These are phyloP conservation scores for Cystobasidium ongulense DNA, from an alignment of 768 basidiomycete genomes.

Conservation along the genomic window DNA sequence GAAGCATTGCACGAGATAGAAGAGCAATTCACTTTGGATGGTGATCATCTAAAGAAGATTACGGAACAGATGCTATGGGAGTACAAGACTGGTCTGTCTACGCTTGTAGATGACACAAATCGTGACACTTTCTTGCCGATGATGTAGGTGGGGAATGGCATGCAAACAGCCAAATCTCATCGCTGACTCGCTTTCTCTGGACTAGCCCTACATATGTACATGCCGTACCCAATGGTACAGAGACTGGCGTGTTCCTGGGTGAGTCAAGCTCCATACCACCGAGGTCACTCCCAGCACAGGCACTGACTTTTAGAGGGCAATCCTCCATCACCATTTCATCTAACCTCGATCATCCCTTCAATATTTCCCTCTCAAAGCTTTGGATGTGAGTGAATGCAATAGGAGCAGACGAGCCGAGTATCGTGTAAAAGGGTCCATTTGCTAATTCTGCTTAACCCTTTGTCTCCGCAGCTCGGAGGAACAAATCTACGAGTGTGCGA, in stretches of 20 bases:
- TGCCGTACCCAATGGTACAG: constrained; percentile 86
- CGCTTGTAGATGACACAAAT: constrained; percentile 50
- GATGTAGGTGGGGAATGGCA: constrained; percentile 54
- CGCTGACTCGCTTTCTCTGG: background rate
- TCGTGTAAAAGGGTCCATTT: too few relatives aligned
- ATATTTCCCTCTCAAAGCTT: background rate
- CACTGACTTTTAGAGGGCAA: background rate
- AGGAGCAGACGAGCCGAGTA: background rate
- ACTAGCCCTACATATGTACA: constrained; percentile 87
- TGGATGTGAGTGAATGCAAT: constrained; percentile 15
- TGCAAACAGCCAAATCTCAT: background rate
- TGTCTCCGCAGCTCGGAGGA: constrained; percentile 58
- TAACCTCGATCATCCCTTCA: background rate
- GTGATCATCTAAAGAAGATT: constrained; percentile 59
- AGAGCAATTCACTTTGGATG: constrained; percentile 61
- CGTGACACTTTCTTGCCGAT: constrained; percentile 59
- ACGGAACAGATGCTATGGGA: constrained; percentile 73
- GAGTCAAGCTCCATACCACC: constrained; percentile 32
- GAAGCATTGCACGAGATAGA: constrained; percentile 48
- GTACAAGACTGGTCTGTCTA: constrained; percentile 68
- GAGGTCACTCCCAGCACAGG: background rate
- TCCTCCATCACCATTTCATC: too few relatives aligned
- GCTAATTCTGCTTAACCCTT: too few relatives aligned
- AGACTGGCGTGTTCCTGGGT: constrained; percentile 90
- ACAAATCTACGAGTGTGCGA: constrained; percentile 80